These are phyloP conservation scores for Stemphylium beticola DNA, from an alignment of 2,329 filamentous ascomycete genomes.

Conservation along the genomic window DNA sequence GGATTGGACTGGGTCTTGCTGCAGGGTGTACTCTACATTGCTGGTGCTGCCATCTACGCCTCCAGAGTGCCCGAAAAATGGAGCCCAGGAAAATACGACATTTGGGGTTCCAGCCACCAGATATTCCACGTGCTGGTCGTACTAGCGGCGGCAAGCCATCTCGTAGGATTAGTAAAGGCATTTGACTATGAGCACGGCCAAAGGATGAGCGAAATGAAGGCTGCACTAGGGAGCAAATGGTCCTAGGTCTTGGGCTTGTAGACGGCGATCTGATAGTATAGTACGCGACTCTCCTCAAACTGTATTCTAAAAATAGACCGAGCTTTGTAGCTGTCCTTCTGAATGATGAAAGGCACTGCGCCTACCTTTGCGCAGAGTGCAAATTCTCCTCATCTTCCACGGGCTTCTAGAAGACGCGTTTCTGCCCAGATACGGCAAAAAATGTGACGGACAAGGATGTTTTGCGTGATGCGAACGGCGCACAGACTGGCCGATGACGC, in stretches of 20 bases:
- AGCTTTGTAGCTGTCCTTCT: not conserved
- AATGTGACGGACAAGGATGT: conserved; percentile 7
- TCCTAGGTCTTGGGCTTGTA: not conserved
- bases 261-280: not conserved
- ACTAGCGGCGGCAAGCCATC: conserved; percentile 78
- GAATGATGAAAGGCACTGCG: too few relatives aligned
- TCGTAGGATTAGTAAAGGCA: conserved; percentile 79
- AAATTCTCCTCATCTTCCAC: not conserved
- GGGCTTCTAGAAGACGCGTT: conserved; percentile 1
- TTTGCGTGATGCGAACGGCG: conserved; percentile 8
- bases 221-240: not conserved
- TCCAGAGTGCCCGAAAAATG: conserved; percentile 83
- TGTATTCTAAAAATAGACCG: not conserved
- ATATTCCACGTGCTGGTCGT: conserved; percentile 93
- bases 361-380: not conserved
- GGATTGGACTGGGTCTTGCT: conserved; percentile 80
- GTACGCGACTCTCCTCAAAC: not conserved
- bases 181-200: conserved; percentile 81
- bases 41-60: conserved; percentile 86
- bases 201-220: conserved; percentile 16
- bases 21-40: conserved; percentile 83
- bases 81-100: conserved; percentile 80
- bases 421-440: not conserved
- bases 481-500: conserved; percentile 35
- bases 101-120: conserved; percentile 93